phyloP scores from a whole-genome alignment of 2,329 filamentous ascomycete genomes.

The Pseudomassariella vexata region DNA sequence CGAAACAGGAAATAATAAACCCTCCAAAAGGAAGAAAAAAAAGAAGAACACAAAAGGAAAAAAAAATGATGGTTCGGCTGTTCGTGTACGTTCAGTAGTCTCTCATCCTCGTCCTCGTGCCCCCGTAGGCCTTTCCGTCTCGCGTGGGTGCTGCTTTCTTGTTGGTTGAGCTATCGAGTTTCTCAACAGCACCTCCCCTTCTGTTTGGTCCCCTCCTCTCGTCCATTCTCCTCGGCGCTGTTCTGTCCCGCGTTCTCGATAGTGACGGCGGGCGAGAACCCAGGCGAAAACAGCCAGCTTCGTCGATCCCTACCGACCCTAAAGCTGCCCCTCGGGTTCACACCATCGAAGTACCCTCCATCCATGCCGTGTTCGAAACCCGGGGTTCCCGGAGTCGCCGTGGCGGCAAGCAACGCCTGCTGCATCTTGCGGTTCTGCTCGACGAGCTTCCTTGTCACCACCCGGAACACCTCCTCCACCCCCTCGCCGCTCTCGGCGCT shows the following conservation, averaged over 20 bases:
- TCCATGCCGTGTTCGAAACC: conserved; percentile 33
- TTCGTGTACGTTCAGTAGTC: no score
- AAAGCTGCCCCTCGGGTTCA: conserved; percentile 45
- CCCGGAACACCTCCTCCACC: conserved; percentile 90
- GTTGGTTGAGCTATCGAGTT: no score
- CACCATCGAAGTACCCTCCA: conserved; percentile 43
- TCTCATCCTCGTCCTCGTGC: no score
- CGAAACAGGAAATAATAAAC: no score
- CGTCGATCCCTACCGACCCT: conserved; percentile 51
- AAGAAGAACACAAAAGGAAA: no score
- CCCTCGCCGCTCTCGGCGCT: conserved; percentile 90
- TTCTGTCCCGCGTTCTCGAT: conserved; percentile 36
- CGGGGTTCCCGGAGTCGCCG: conserved; percentile 43
- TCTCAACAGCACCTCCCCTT: conserved; percentile 9
- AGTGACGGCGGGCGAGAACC: conserved; percentile 45
- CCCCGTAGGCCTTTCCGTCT: no score
- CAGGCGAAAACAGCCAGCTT: conserved; percentile 54
- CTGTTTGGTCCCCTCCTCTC: conserved; percentile 5
- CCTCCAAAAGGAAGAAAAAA: no score
- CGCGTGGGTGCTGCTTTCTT: no score
- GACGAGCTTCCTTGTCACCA: conserved; percentile 56
- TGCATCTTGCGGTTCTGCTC: conserved; percentile 60
- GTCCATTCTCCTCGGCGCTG: conserved; percentile 3
- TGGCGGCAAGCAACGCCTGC: conserved; percentile 51
- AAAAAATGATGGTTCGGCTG: no score